Evolutionary conservation across 805 yeast genomes (phyloP).

Genomic region (Wickerhamomyces pijperi): DNA sequence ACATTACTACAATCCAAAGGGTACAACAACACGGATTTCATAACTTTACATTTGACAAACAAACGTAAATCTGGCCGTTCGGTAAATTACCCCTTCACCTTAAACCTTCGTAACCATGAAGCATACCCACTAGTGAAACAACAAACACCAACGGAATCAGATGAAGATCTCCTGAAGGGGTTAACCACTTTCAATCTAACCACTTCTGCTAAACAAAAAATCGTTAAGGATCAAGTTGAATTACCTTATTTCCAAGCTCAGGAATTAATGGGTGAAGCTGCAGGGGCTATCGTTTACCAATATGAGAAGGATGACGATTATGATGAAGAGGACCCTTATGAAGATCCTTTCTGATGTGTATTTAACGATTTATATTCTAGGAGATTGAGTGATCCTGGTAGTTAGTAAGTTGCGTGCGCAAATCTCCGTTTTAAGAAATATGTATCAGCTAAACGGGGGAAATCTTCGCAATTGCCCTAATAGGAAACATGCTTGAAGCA

Average conservation of each 20-base stretch:
- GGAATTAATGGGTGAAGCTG: slow-evolving; percentile 40
- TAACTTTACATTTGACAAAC: slow-evolving; percentile 22
- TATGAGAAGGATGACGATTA: slow-evolving; percentile 96
- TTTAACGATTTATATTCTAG: too few relatives aligned
- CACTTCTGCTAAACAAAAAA: slow-evolving; percentile 62
- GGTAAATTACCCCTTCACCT: slow-evolving; percentile 37
- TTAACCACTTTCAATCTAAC: slow-evolving; percentile 82
- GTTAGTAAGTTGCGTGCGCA: too few relatives aligned
- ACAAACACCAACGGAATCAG: slow-evolving; percentile 20
- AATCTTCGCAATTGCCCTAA: too few relatives aligned
- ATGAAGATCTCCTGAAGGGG: slow-evolving; percentile 48
- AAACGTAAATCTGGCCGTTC: slow-evolving; percentile 84
- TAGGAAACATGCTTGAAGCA: too few relatives aligned
- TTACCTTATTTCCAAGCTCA: slow-evolving; percentile 91
- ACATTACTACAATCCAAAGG: not conserved
- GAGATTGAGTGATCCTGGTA: too few relatives aligned
- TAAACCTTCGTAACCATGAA: slow-evolving; percentile 38
- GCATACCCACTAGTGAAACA: slow-evolving; percentile 20
- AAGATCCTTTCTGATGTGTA: slow-evolving; percentile 88
- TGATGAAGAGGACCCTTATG: slow-evolving; percentile 96
- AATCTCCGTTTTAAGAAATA: too few relatives aligned
- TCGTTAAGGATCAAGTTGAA: slow-evolving; percentile 76
- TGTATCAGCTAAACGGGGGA: too few relatives aligned
- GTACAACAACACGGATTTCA: slow-evolving; percentile 40
- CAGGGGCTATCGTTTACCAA: slow-evolving; percentile 94